Base-by-base conservation (phyloP, 306 rosid species). In the Alnus glutinosa region DNA sequence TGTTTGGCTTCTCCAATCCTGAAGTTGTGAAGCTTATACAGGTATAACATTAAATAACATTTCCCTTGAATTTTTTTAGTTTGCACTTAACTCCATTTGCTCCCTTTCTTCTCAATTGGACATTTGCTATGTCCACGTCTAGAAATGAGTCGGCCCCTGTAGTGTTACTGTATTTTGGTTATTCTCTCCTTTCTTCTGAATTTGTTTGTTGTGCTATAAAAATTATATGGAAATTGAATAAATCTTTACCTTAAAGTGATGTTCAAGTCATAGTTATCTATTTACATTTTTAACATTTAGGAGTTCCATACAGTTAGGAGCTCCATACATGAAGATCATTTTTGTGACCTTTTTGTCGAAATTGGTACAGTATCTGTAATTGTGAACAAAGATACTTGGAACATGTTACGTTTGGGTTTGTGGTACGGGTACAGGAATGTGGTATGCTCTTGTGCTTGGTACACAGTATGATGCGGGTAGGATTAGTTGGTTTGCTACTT, bases 1-100 rank as follows among this genome's bases (percentile, higher is more conserved):
- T 95, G 98, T 95, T 95, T 75, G 98, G 98, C 50, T 92, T 95
- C 90, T 91, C 94, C 77, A 86, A 81, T 83, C 90, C 96, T 49
- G 86, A 89, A 83, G 97, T 95, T 68, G 84, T 84, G 82, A 92
- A 92, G 87, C 97, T 91, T 71, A 86, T 95, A 72, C 79, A 84
- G 98, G 98, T 94, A 79, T 69, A 78, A 37, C 81, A 39, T 81
- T 63, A 37, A 61, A 44, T 75, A 46, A 23, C 28, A 32, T 19
- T 36, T 18, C 36, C n/a, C 12, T 14, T 54, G 14, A 39, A 69
- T 1, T 78, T 80, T 80, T 46, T 59, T 70, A 64, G 15, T 48
- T 7, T 39, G 36, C 51, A 42, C 14, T 64, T 37, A 37, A 36
- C 72, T 68, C 72, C 32, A 18, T 9, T n/a, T 68, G 46, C 37